Evolutionary conservation across 169 alveolate genomes (phyloP), one percentile per base, ranked within the genome.

Genomic region (Cryptosporidium xiaoi): DNA sequence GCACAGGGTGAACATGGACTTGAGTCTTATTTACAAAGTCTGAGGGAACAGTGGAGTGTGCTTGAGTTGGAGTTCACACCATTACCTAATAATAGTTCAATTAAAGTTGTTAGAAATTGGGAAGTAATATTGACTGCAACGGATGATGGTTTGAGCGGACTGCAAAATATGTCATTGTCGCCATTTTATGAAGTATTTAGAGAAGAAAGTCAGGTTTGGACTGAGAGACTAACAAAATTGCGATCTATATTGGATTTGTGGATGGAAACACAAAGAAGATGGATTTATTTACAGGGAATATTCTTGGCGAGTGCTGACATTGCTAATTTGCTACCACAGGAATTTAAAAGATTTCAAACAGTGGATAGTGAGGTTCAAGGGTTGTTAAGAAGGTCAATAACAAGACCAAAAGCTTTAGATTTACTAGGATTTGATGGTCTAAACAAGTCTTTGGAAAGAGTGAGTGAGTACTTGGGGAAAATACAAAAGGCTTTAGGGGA

Each of bases 261-360:
- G 99, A 96, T 97, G 93, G 99, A 98, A 71, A 99, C 97, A 5
- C 98, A 98, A 92, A 93, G 99, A 77, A 94, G 97, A 84, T 98
- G 99, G 99, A 98, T 98, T 33, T 98, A 98, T 90, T 92, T 97
- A 12, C 99, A 97, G 92, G 99, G 99, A 20, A 98, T 98, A 51
- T 97, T 98, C 93, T 94, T 96, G 66, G 99, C 99, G 18, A 92
- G 98, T 10, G 97, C 99, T 8, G 99, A 98, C 91, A 97, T 97
- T 34, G 97, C 96, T 90, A 94, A 94, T 82, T 93, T 96, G 90
- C 95, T 98, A 2, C 96, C 98, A 16, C 93, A 95, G 36, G 99
- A 97, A 91, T 97, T 94, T 85, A 92, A 93, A 66, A 94, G 97
- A 64, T 98, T 98, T 93, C 96, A 95, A 90, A 92, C 97, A 15